Evolutionary conservation across 1,284 basidiomycete species (phyloP).

Genomic region (Moniliophthora roreri): DNA sequence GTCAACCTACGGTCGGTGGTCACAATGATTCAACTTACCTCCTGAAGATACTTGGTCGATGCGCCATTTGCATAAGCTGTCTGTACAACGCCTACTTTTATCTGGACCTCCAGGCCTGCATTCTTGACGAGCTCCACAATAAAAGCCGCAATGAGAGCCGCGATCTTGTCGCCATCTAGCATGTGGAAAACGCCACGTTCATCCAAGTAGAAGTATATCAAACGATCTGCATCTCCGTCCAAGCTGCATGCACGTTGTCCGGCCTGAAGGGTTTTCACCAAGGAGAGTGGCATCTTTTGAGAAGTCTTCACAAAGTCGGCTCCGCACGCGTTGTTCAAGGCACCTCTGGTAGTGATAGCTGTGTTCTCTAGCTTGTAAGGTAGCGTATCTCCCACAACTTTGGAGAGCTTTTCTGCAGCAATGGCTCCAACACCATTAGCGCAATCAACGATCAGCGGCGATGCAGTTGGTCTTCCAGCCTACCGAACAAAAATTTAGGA

Average conservation of each 20-base stretch:
- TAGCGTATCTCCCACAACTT: conserved; percentile 56
- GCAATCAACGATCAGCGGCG: conserved; percentile 86
- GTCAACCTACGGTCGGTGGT: conserved; percentile 5
- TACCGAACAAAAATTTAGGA: conserved; percentile 26
- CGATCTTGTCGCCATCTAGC: conserved; percentile 99
- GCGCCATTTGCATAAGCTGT: conserved; percentile 99
- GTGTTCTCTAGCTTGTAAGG: conserved; percentile 69
- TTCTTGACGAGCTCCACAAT: conserved; percentile 88
- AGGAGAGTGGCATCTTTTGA: conserved; percentile 80
- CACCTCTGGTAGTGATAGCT: conserved; percentile 63
- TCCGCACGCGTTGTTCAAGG: conserved; percentile 87
- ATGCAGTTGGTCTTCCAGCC: conserved; percentile 60
- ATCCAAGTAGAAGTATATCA: conserved; percentile 94
- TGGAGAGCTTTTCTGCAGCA: conserved; percentile 59
- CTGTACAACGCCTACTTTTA: conserved; percentile 93
- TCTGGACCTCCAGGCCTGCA: conserved; percentile 69
- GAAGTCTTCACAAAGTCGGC: conserved; percentile 97
- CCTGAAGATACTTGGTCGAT: conserved; percentile 89
- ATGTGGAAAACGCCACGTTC: conserved; percentile 81
- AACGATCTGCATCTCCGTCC: conserved; percentile 96
- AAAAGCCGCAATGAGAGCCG: conserved; percentile 90
- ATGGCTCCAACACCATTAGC: conserved; percentile 95
- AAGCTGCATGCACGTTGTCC: conserved; percentile 88
- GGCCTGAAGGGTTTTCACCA: conserved; percentile 58
- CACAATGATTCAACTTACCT: conserved; percentile 46